Conservation (phyloP, 352 stramenopile genomes). For the Globisporangium takayamanum region DNA sequence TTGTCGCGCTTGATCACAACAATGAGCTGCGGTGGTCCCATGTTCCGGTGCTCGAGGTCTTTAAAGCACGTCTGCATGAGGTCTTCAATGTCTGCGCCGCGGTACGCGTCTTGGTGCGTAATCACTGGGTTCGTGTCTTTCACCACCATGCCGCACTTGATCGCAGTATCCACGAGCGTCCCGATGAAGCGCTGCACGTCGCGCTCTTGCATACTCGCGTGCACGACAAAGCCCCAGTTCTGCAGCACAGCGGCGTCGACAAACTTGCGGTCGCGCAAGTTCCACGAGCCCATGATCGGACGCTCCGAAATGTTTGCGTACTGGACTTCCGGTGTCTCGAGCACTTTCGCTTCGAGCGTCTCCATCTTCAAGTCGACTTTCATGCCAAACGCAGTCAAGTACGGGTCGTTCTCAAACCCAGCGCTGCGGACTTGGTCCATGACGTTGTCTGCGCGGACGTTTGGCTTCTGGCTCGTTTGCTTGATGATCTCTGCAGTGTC, state of each 20-base stretch:
- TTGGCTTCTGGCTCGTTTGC: conserved; percentile 48
- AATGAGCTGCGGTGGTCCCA: conserved; percentile 39
- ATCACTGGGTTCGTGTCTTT: conserved; percentile 31
- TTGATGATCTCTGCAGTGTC: conserved; percentile 81
- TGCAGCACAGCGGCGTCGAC: conserved; percentile 36
- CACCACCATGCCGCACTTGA: conserved; percentile 34
- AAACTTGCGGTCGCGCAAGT: conserved; percentile 69
- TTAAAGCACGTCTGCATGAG: conserved; percentile 53
- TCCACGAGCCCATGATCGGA: conserved; percentile 60
- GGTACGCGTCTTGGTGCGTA: conserved; percentile 31
- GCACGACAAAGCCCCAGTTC: conserved; percentile 58
- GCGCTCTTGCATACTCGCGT: conserved; percentile 25
- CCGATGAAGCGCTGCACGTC: conserved; percentile 41
- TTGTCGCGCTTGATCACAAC: conserved; percentile 54
- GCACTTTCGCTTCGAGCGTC: conserved; percentile 34
- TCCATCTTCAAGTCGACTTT: conserved; percentile 49
- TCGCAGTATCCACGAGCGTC: conserved; percentile 26
- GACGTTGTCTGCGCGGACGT: conserved; percentile 43
- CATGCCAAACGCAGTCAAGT: conserved; percentile 53
- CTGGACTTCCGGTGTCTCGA: conserved; percentile 56
- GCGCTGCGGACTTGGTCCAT: conserved; percentile 53
- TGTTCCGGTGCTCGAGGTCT: conserved; percentile 29
- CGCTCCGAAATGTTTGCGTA: conserved; percentile 58
- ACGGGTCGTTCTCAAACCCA: conserved; percentile 69
- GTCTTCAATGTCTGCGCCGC: conserved; percentile 39